Conservation (phyloP, 1,284 basidiomycete species). For the Naganishia cerealis region DNA sequence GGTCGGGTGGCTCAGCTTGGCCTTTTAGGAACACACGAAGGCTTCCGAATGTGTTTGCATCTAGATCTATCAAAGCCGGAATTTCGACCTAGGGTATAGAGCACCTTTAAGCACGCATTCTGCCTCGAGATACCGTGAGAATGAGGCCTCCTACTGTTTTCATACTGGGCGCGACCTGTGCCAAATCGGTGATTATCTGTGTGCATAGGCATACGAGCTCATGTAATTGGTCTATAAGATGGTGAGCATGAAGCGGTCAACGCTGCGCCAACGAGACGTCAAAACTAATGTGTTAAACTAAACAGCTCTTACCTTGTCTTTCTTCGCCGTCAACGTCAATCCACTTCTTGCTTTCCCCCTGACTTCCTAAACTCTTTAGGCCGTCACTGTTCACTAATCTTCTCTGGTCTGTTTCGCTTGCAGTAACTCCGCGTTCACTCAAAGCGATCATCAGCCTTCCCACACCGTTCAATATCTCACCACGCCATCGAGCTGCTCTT, state of each 20-base stretch:
- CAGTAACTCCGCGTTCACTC: constrained; percentile 35
- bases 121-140: neutral
- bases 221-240: constrained; percentile 5
- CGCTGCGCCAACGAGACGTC: neutral
- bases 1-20: too few species aligned
- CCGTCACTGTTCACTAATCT: neutral
- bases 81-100: constrained; percentile 1
- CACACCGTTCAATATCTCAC: constrained; percentile 49
- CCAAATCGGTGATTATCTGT: constrained; percentile 14
- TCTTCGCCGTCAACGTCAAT: neutral
- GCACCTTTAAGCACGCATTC: too few species aligned
- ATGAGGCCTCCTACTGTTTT: constrained; percentile 11
- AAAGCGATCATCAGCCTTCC: constrained; percentile 43
- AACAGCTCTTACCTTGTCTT: neutral
- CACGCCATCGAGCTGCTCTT: constrained; percentile 47
- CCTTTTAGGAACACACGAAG: neutral
- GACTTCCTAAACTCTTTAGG: neutral
- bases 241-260: neutral
- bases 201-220: neutral
- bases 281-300: neutral
- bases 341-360: neutral
- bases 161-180: constrained; percentile 23
- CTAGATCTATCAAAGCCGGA: constrained; percentile 7
- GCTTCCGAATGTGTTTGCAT: neutral
- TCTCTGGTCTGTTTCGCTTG: neutral